These are phyloP conservation scores for Pythium periplocum DNA, from an alignment of 352 stramenopile genomes.

Conservation along the genomic window DNA sequence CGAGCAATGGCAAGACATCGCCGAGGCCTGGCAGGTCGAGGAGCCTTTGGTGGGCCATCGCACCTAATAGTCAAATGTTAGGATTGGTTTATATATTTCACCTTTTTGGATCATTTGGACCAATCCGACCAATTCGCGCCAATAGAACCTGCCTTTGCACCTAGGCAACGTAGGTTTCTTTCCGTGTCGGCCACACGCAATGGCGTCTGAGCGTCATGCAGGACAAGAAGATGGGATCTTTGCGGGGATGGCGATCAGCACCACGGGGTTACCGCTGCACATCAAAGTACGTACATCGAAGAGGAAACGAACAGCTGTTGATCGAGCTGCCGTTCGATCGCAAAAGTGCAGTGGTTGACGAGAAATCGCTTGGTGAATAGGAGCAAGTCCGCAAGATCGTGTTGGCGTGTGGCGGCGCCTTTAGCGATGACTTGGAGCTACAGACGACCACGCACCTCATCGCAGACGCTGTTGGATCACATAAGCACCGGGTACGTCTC, in stretches of 20 bases:
- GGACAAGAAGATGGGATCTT: conserved; percentile 25
- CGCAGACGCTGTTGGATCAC: conserved; percentile 48
- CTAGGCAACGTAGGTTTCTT: no score
- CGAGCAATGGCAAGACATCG: conserved; percentile 58
- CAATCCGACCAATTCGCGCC: neutral
- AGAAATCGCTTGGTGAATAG: conserved; percentile 11
- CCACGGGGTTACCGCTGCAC: conserved; percentile 41
- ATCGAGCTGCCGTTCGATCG: neutral
- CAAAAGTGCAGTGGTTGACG: neutral
- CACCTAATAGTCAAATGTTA: conserved; percentile 9
- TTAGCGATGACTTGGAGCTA: conserved; percentile 49
- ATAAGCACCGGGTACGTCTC: conserved; percentile 52
- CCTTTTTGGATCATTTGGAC: neutral
- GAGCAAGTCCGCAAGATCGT: conserved; percentile 72
- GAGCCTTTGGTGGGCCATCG: conserved; percentile 70
- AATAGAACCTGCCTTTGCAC: neutral
- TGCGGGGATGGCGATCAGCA: conserved; percentile 41
- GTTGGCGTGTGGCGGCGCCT: conserved; percentile 43
- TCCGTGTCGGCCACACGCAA: neutral
- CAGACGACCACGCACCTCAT: conserved; percentile 57
- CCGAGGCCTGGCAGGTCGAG: conserved; percentile 26
- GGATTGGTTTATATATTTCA: neutral
- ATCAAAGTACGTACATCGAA: conserved; percentile 32
- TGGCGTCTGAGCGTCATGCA: neutral
- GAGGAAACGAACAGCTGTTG: neutral